Base-by-base conservation (phyloP, 768 basidiomycete genomes). In the Ramaria rubella region DNA sequence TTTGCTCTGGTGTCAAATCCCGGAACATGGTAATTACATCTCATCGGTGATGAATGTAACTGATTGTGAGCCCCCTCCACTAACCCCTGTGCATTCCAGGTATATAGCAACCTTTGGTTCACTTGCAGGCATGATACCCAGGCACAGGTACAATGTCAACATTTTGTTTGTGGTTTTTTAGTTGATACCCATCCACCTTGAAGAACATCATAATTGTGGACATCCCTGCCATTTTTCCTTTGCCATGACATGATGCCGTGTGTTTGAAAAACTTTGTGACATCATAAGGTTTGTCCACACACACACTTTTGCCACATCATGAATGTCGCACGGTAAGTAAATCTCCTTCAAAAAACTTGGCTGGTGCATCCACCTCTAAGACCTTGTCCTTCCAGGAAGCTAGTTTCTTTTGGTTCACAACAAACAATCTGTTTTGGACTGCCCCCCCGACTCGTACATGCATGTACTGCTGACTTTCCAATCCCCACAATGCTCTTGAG, bases 1-100 rank as follows among this genome's bases (percentile, higher is more conserved):
- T 17, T 19, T 45, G 7, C 9, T 7, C 23, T 9, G n/a, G 33
- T 17, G 59, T 60, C 9, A 63, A 58, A 27, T 67, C 61, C 1
- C 15, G 2, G 53, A 57, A 64, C 7, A 9, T 34, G 46, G 58
- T 14, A 38, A 24, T 46, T 57, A 65, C 29, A 48, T 23, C 36
- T 60, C 50, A 1, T 29, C 17, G 1, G 65, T 64, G 34, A 65
- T 58, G 1, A n/a, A 29, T 0, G 45, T 49, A 1, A 61, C 36
- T 9, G 63, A 64, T 14, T 50, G 31, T 0, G 34, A 36, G 34
- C 65, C 64, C 1, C 64, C 65, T 2, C 63, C 63, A 23, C 30
- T 21, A 7, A 59, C 58, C 12, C 45, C 48, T 2, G 64, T 58
- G 1, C 61, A 59, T 14, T 23, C 17, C 2, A 64, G 58, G 44